Evolutionary conservation across 805 yeast species (phyloP).

Genomic region (Ascoidea tarda): DNA sequence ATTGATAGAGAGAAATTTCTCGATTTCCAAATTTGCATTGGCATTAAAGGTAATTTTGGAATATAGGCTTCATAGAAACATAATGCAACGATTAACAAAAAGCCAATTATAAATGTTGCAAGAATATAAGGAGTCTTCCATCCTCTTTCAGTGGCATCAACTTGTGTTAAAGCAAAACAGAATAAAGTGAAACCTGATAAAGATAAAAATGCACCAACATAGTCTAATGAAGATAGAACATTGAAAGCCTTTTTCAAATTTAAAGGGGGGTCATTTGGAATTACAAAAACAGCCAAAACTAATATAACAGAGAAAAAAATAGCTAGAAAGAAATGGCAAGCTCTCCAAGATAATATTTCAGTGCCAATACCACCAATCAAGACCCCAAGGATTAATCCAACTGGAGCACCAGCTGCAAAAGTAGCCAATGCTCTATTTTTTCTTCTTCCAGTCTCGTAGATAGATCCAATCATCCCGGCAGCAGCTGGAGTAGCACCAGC

Average conservation of each 20-base stretch:
- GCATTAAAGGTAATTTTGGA: constrained; percentile 32
- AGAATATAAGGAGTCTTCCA: constrained; percentile 35
- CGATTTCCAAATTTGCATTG: constrained; percentile 26
- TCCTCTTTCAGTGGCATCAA: constrained; percentile 23
- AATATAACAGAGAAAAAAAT: constrained; percentile 21
- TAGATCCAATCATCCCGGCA: constrained; percentile 30
- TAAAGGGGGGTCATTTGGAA: constrained; percentile 22
- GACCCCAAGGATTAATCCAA: constrained; percentile 30
- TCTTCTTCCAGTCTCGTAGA: constrained; percentile 23
- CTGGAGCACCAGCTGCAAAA: constrained; percentile 32
- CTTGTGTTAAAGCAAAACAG: constrained; percentile 30
- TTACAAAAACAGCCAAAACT: constrained; percentile 14
- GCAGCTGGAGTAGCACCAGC: constrained; percentile 33
- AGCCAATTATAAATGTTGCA: constrained; percentile 26
- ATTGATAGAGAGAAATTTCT: constrained; percentile 25
- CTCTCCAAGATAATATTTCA: constrained; percentile 26
- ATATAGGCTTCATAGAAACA: constrained; percentile 24
- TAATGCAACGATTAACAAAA: constrained; percentile 19
- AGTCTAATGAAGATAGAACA: constrained; percentile 21
- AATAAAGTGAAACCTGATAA: constrained; percentile 25
- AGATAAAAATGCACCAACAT: constrained; percentile 28
- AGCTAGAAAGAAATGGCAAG: constrained; percentile 25
- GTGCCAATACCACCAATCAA: constrained; percentile 29
- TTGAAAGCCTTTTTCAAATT: constrained; percentile 2
- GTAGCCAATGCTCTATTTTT: constrained; percentile 29